Evolutionary conservation across 2,329 filamentous ascomycete species (phyloP), one percentile per base, ranked within the genome.

Genomic region (Cyclaneusma minus): DNA sequence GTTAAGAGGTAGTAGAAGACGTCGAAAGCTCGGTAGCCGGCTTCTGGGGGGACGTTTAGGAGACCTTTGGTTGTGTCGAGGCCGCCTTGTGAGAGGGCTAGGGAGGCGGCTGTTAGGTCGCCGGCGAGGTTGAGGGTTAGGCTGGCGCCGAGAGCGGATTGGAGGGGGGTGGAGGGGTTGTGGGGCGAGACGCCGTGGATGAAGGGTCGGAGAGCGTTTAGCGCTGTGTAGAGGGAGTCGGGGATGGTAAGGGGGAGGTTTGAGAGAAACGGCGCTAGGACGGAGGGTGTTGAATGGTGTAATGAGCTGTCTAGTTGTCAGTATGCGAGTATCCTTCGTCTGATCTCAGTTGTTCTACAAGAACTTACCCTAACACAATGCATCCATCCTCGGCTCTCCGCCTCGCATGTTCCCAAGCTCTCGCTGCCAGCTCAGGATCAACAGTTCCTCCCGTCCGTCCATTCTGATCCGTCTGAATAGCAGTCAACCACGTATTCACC

Each of bases 1-100:
- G 85, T 91, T 21, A 95, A 64, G 1, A 98, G 69, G 43, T 94
- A 95, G 56, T 98, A 95, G 47, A 98, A 95, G 25, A 92, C 89
- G 45, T 98, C 87, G 41, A 98, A 98, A 3, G 87, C 89, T 35
- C 89, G 75, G 51, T 83, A 83, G 8, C 89, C 89, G 5, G 71
- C 46, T 45, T 93, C 73, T 0, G 72, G 52, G 0, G 89, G 81
- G 10, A 98, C 70, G 30, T 79, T 72, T 10, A 94, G 59, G 7
- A 98, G 60, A 21, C 87, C 89, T 35, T 71, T 71, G 12, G 63
- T 55, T 0, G 84, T 89, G 47, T 98, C 81, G 33, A 98, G 79
- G 11, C 89, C 89, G 3, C 82, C 79, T 20, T 83, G 78, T 0
- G 87, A 87, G 6, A 98, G 56, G 14, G 83, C 73, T 26, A 95